phyloP scores from a whole-genome alignment of 2,329 filamentous ascomycete genomes.

The Botrytis fabae region DNA sequence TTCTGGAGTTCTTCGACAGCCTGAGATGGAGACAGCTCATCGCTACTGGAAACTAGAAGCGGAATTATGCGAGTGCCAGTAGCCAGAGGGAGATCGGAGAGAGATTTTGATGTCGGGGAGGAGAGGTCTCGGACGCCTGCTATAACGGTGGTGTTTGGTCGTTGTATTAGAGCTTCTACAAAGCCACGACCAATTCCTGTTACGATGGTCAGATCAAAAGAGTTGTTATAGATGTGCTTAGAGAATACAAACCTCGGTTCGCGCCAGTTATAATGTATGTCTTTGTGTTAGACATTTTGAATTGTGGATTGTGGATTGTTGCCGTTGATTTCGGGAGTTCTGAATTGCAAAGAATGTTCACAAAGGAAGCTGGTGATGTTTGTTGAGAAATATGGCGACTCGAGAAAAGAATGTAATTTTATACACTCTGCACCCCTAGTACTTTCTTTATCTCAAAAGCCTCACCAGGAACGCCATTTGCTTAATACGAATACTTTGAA shows the following conservation, averaged over 20 bases:
- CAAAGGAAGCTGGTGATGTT: neutral
- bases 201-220: neutral
- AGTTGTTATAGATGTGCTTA: too few relatives aligned
- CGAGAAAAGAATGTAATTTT: neutral
- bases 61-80: conserved; percentile 42
- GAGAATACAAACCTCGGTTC: conserved; percentile 39
- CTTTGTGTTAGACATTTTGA: conserved; percentile 6
- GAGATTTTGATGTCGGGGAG: conserved; percentile 35
- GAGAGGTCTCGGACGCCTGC: conserved; percentile 44
- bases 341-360: neutral
- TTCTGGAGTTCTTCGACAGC: conserved; percentile 41
- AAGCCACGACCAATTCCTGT: conserved; percentile 42
- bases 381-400: neutral
- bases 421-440: neutral
- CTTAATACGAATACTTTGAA: neutral
- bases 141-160: conserved; percentile 29
- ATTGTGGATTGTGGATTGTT: neutral
- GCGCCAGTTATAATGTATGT: conserved; percentile 42
- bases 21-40: conserved; percentile 43
- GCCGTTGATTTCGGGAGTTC: neutral
- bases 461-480: neutral
- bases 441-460: neutral
- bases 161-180: conserved; percentile 23
- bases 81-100: conserved; percentile 43
- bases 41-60: conserved; percentile 44